phyloP scores from a whole-genome alignment of 176 grass and related monocot species.

The Eragrostis nindensis region DNA sequence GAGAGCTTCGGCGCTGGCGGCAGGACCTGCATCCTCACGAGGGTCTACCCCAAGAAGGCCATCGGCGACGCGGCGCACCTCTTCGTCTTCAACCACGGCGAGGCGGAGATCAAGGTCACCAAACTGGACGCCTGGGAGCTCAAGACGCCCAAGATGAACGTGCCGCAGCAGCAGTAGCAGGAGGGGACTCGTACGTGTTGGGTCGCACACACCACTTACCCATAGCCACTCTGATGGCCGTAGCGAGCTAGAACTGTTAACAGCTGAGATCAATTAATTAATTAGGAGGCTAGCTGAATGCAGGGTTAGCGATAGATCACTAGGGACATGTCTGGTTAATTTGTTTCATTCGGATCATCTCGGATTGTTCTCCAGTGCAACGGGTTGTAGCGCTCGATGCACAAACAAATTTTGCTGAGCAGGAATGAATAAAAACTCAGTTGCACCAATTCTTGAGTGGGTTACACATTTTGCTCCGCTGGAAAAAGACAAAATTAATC shows the following conservation, averaged over 20 bases:
- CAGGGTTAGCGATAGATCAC: constrained; percentile 2
- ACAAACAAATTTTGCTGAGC: neutral
- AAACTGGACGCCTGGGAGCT: constrained; percentile 67
- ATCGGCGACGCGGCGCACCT: constrained; percentile 47
- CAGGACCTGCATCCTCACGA: constrained; percentile 62
- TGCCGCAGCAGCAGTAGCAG: constrained; percentile 20
- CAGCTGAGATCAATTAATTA: constrained; percentile 18
- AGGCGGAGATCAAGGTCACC: constrained; percentile 42
- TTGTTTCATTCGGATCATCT: constrained; percentile 4
- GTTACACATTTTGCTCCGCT: neutral
- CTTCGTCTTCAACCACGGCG: constrained; percentile 67
- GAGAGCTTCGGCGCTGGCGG: constrained; percentile 64
- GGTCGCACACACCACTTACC: neutral
- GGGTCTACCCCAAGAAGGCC: constrained; percentile 60
- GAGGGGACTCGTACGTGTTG: neutral
- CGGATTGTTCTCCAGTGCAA: neutral
- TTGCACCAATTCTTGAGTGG: neutral
- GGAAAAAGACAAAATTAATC: neutral
- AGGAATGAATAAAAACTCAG: constrained; percentile 30
- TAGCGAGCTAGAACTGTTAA: constrained; percentile 24
- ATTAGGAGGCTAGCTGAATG: neutral
- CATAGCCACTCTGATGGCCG: too few relatives aligned
- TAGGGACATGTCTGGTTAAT: neutral
- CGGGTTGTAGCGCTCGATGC: neutral
- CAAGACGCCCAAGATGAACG: constrained; percentile 53